Percentiles rank a stretch among this genome's conserved stretches.
Conservation (phyloP, 345 rosid genomes). For the Boechera stricta region DNA sequence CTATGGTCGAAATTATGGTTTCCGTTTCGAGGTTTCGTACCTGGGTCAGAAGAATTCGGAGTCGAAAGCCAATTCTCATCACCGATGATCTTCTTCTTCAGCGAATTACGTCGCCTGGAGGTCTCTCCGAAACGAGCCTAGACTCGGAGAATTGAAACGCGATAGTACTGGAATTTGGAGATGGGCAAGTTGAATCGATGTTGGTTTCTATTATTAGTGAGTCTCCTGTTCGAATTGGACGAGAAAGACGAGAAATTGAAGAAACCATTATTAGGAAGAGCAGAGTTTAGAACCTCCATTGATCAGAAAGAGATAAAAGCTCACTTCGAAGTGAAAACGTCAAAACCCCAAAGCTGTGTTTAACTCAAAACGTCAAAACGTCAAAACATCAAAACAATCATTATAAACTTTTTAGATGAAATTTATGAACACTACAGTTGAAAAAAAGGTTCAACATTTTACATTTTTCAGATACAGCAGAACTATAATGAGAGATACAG, state of each 20-base stretch:
- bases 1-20: constrained; percentile 14
- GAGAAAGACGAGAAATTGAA: constrained; percentile 45
- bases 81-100: constrained; percentile 64
- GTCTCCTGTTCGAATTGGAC: constrained; percentile 42
- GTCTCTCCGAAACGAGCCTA: constrained; percentile 66
- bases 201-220: constrained; percentile 36
- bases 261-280: constrained; percentile 29
- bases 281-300: constrained; percentile 58
- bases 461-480: constrained; percentile 35
- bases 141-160: constrained; percentile 41
- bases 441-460: constrained; percentile 26
- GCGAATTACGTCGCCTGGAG: constrained; percentile 64
- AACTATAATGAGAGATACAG: neutral
- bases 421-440: neutral
- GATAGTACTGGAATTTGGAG: constrained; percentile 37
- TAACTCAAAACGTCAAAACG: too few relatives aligned
- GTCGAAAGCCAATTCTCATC: constrained; percentile 62
- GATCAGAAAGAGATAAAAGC: constrained; percentile 12
- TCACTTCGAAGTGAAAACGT: neutral
- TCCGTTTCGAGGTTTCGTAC: constrained; percentile 44
- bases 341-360: constrained; percentile 34
- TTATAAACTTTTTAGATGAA: too few relatives aligned
- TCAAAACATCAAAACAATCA: too few relatives aligned
- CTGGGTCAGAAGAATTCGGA: constrained; percentile 41
- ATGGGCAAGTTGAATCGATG: constrained; percentile 31